These are phyloP conservation scores for Diospyros kaki DNA, from an alignment of 148 eudicot genomes.

Conservation along the genomic window DNA sequence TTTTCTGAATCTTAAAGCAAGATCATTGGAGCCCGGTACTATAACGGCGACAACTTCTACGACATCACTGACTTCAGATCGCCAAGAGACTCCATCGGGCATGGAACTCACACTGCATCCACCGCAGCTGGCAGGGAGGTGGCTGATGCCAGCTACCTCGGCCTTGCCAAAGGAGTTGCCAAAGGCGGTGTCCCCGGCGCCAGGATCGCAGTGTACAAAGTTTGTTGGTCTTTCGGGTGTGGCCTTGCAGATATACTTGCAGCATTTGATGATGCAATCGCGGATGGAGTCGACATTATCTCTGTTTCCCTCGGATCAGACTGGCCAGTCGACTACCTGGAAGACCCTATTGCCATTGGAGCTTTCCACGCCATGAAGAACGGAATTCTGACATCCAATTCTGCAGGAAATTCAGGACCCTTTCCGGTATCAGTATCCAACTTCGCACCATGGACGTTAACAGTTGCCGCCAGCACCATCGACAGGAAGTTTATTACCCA, in stretches of 20 bases:
- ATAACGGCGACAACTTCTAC: conserved; percentile 8
- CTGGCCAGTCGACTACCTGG: not conserved
- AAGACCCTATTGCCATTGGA: conserved; percentile 19
- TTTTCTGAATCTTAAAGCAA: conserved; percentile 7
- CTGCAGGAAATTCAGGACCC: conserved; percentile 11
- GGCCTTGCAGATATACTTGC: conserved; percentile 12
- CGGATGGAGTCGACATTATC: conserved; percentile 17
- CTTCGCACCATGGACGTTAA: conserved; percentile 12
- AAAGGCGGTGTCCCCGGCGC: conserved; percentile 16
- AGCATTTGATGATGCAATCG: conserved; percentile 20
- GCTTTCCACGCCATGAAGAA: conserved; percentile 17
- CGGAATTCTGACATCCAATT: conserved; percentile 11
- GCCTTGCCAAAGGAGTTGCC: conserved; percentile 10
- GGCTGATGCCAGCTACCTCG: conserved; percentile 9
- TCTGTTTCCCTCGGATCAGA: conserved; percentile 16
- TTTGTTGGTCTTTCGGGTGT: conserved; percentile 10
- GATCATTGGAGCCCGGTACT: conserved; percentile 16
- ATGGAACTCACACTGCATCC: conserved; percentile 18
- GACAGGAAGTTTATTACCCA: conserved; percentile 7
- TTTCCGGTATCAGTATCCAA: not conserved
- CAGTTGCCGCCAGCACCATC: conserved; percentile 9
- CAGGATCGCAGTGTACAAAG: conserved; percentile 16
- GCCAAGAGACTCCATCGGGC: conserved; percentile 17
- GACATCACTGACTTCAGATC: conserved; percentile 2
- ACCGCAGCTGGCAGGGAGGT: conserved; percentile 19